A percentile compares a stretch with the other conserved stretches of the same genome.
These are phyloP conservation scores for Trypanosoma avium DNA, from an alignment of 208 protist species.

Conservation along the genomic window DNA sequence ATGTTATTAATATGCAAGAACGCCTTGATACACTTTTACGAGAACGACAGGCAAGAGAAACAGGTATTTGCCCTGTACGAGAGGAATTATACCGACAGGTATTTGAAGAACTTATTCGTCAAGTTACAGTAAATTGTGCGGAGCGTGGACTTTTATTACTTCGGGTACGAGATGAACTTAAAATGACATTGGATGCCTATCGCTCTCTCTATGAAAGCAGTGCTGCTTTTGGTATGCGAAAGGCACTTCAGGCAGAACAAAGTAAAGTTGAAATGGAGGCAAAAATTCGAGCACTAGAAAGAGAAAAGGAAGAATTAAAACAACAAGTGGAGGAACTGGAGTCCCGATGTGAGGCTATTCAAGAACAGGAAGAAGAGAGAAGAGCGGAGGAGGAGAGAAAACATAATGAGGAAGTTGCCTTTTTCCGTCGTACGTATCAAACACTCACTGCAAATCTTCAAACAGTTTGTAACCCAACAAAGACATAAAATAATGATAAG, in stretches of 20 bases:
- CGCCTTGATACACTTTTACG: constrained; percentile 93
- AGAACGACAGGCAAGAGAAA: constrained; percentile 96
- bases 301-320: constrained; percentile 94
- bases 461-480: constrained; percentile 86
- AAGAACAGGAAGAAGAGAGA: constrained; percentile 90
- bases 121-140: constrained; percentile 98
- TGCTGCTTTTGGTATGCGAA: constrained; percentile 96
- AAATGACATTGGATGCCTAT: constrained; percentile 86
- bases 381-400: constrained; percentile 93
- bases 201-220: constrained; percentile 83
- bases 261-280: constrained; percentile 95
- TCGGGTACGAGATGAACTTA: constrained; percentile 97
- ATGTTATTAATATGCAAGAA: constrained; percentile 94
- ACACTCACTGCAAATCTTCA: constrained; percentile 94
- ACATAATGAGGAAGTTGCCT: constrained; percentile 96
- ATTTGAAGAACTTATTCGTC: constrained; percentile 98
- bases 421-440: constrained; percentile 95
- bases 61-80: constrained; percentile 97
- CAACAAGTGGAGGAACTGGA: constrained; percentile 81
- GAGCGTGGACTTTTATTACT: constrained; percentile 97
- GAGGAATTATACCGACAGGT: constrained; percentile 97
- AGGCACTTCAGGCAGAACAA: constrained; percentile 97
- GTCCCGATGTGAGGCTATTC: constrained; percentile 76
- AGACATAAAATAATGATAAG: constrained; percentile 32
- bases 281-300: constrained; percentile 90